Evolutionary conservation across 495 filamentous ascomycete species (phyloP).

Genomic region (Massariosphaeria phaeospora): DNA sequence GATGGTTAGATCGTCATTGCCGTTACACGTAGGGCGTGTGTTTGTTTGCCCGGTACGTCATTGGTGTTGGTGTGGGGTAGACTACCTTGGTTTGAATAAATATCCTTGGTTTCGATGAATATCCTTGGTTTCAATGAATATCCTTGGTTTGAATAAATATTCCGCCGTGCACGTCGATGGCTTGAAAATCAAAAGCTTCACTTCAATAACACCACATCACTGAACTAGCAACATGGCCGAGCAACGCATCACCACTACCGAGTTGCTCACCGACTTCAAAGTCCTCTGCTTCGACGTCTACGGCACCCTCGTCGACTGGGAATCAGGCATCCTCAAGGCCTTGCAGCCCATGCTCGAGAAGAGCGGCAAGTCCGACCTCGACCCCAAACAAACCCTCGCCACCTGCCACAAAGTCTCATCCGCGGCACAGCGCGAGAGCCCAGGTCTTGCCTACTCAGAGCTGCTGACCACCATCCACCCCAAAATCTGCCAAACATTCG

Average conservation of each 20-base stretch:
- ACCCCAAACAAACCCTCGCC: slow-evolving; percentile 1
- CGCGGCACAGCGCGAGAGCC: neutral
- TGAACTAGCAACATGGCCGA: neutral
- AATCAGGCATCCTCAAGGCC: slow-evolving; percentile 43
- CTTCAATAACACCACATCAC: neutral
- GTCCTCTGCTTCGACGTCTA: slow-evolving; percentile 75
- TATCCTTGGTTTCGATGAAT: too few species aligned
- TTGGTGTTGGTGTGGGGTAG: too few species aligned
- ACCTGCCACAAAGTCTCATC: neutral
- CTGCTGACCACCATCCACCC: slow-evolving; percentile 12
- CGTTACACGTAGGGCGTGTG: too few species aligned
- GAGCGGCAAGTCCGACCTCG: slow-evolving; percentile 1
- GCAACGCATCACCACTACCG: slow-evolving; percentile 14
- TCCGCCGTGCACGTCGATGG: too few species aligned
- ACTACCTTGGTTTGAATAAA: too few species aligned
- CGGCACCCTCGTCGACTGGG: slow-evolving; percentile 78
- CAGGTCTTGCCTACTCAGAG: slow-evolving; percentile 12
- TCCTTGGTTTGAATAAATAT: too few species aligned
- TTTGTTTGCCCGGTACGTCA: too few species aligned
- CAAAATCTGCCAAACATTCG: slow-evolving; percentile 6
- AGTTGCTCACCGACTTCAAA: slow-evolving; percentile 44
- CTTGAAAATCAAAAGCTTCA: neutral
- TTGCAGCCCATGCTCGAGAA: slow-evolving; percentile 25
- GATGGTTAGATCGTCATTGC: too few species aligned
- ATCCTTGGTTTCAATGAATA: too few species aligned